Evolutionary conservation across 352 stramenopile species (phyloP).

Genomic region (Phytopythium mirpurense): DNA sequence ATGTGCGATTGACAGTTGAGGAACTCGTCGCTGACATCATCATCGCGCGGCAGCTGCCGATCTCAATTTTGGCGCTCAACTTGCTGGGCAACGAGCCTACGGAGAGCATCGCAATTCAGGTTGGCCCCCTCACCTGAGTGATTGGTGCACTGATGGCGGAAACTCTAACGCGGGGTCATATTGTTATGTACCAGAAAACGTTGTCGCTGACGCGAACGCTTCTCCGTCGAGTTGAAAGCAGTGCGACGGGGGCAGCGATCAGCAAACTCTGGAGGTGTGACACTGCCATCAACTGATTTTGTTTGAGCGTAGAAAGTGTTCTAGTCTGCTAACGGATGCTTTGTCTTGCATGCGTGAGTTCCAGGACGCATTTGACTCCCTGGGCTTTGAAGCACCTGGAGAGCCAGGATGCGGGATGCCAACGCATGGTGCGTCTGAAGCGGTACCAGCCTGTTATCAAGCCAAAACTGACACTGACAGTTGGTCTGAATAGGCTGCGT

Average conservation of each 20-base stretch:
- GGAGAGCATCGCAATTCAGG: background rate
- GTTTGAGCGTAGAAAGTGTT: too few species aligned
- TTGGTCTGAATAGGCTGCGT: background rate
- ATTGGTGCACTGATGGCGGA: background rate
- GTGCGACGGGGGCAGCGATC: background rate
- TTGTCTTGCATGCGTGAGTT: background rate
- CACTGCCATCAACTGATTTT: too few species aligned
- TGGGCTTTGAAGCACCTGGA: background rate
- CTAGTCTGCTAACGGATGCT: too few species aligned
- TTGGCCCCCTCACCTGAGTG: background rate
- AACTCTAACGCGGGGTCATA: background rate
- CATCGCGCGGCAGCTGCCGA: background rate
- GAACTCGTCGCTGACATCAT: background rate
- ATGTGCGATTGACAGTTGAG: background rate
- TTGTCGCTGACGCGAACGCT: background rate
- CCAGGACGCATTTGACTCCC: constrained; percentile 2
- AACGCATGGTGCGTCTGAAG: background rate
- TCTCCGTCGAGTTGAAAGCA: background rate
- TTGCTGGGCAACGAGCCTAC: background rate
- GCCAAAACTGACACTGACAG: background rate
- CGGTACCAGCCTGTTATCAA: background rate
- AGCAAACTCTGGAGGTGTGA: background rate
- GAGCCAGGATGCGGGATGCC: background rate
- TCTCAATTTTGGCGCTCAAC: background rate
- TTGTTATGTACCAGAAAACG: background rate